A percentile compares a stretch with the other conserved stretches of the same genome.
phyloP scores from a whole-genome alignment of 2,329 filamentous ascomycete species.

The Clarireedia sp. region DNA sequence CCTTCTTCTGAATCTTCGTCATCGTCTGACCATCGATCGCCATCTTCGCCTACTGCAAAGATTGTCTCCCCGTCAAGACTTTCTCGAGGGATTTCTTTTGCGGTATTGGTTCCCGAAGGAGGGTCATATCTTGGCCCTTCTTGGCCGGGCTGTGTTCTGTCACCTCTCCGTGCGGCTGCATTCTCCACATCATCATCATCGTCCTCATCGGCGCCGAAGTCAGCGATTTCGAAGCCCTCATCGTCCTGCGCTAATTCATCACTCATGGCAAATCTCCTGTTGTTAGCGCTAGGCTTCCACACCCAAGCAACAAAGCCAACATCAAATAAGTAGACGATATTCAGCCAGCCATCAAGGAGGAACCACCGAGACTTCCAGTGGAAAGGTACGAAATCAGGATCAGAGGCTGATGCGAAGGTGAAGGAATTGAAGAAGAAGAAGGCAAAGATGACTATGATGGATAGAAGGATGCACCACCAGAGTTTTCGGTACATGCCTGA shows the following conservation, averaged over 20 bases:
- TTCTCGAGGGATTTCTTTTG: slow-evolving; percentile 40
- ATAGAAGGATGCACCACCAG: slow-evolving; percentile 93
- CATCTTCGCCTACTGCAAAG: slow-evolving; percentile 84
- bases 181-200: slow-evolving; percentile 50
- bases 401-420: slow-evolving; percentile 76
- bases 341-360: slow-evolving; percentile 92
- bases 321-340: slow-evolving; percentile 90
- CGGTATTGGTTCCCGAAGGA: slow-evolving; percentile 19
- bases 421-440: slow-evolving; percentile 99
- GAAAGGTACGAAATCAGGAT: slow-evolving; percentile 85
- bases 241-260: slow-evolving; percentile 98
- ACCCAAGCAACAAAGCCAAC: slow-evolving; percentile 90
- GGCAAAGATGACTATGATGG: slow-evolving; percentile 89
- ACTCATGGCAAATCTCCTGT: slow-evolving; percentile 95
- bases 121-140: slow-evolving; percentile 31
- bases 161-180: slow-evolving; percentile 36
- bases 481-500: slow-evolving; percentile 95
- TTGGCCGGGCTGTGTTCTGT: slow-evolving; percentile 34
- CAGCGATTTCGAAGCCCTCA: slow-evolving; percentile 93
- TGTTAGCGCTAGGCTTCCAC: slow-evolving; percentile 94
- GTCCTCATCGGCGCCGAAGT: slow-evolving; percentile 64
- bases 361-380: slow-evolving; percentile 99
- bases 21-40: slow-evolving; percentile 74
- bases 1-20: slow-evolving; percentile 54
- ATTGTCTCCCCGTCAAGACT: slow-evolving; percentile 86